Evolutionary conservation across 2,329 filamentous ascomycete genomes (phyloP).

Genomic region (Colletotrichum spinosum): DNA sequence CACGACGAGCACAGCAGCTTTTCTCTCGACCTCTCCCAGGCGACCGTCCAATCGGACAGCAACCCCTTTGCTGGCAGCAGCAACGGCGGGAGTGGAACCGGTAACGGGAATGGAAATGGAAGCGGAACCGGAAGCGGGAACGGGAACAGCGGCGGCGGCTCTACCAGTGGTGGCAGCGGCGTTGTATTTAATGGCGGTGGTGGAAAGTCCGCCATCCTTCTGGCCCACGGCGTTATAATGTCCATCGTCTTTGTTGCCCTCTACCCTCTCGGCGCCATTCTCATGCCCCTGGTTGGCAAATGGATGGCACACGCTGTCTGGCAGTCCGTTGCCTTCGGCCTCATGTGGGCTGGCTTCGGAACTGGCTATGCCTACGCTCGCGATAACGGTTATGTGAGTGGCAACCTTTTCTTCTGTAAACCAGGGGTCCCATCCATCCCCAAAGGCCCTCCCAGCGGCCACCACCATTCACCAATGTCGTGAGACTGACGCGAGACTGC

Average conservation of each 20-base stretch:
- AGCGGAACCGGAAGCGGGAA: constrained; percentile 12
- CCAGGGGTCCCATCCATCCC: neutral
- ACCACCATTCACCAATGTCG: neutral
- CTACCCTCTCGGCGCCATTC: constrained; percentile 69
- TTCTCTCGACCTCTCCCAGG: constrained; percentile 60
- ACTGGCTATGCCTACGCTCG: constrained; percentile 63
- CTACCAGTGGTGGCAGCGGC: constrained; percentile 35
- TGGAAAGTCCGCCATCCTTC: constrained; percentile 44
- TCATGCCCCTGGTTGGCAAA: constrained; percentile 69
- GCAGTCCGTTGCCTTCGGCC: constrained; percentile 65
- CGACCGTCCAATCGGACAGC: constrained; percentile 57
- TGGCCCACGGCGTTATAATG: constrained; percentile 71
- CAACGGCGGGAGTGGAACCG: constrained; percentile 6
- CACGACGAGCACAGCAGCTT: constrained; percentile 61
- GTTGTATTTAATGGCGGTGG: constrained; percentile 36
- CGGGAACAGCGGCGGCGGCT: constrained; percentile 36
- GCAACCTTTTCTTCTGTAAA: constrained; percentile 16
- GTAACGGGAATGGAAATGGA: constrained; percentile 8
- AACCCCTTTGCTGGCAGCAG: constrained; percentile 63
- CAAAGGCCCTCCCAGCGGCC: neutral
- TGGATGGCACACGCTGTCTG: constrained; percentile 69
- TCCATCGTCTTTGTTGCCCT: constrained; percentile 67
- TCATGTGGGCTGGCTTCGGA: constrained; percentile 71
- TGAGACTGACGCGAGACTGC: constrained; percentile 32
- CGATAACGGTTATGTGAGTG: constrained; percentile 56